phyloP scores from a whole-genome alignment of 2,329 filamentous ascomycete genomes.

The Pyrenochaeta sp. region DNA sequence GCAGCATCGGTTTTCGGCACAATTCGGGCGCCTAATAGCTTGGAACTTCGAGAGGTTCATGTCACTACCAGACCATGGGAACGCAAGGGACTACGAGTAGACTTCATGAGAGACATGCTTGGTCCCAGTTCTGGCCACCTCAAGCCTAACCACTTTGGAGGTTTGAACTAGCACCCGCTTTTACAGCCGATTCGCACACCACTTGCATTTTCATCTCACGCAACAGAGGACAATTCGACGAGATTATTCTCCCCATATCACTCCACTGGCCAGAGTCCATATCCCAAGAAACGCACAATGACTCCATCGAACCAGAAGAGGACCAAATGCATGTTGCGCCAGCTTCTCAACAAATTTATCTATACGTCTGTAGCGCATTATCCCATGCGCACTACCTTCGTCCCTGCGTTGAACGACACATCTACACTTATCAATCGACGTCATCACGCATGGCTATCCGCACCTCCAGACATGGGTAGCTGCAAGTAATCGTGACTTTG shows the following conservation, averaged over 20 bases:
- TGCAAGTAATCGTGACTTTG: conserved; percentile 14
- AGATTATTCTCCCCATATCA: not conserved
- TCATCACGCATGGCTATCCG: conserved; percentile 18
- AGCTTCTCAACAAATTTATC: conserved; percentile 20
- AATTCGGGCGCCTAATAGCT: not conserved
- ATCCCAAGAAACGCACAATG: conserved; percentile 10
- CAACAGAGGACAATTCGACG: not conserved
- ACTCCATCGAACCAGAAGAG: conserved; percentile 7
- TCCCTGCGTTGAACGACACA: conserved; percentile 16
- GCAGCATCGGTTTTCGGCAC: not conserved
- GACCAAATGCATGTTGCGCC: conserved; percentile 7
- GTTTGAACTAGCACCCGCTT: not conserved
- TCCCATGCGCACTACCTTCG: conserved; percentile 15
- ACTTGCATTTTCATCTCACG: not conserved
- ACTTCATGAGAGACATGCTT: not conserved
- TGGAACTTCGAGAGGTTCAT: not conserved
- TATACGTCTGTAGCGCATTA: conserved; percentile 12
- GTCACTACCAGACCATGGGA: conserved; percentile 1
- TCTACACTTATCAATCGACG: conserved; percentile 17
- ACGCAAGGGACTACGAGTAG: not conserved
- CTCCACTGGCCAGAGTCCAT: not conserved
- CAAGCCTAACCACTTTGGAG: not conserved
- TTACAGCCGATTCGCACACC: not conserved
- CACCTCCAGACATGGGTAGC: conserved; percentile 6
- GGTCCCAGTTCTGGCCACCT: not conserved